Conservation (phyloP, 2,329 filamentous ascomycete genomes). For the Samsoniella hepiali region DNA sequence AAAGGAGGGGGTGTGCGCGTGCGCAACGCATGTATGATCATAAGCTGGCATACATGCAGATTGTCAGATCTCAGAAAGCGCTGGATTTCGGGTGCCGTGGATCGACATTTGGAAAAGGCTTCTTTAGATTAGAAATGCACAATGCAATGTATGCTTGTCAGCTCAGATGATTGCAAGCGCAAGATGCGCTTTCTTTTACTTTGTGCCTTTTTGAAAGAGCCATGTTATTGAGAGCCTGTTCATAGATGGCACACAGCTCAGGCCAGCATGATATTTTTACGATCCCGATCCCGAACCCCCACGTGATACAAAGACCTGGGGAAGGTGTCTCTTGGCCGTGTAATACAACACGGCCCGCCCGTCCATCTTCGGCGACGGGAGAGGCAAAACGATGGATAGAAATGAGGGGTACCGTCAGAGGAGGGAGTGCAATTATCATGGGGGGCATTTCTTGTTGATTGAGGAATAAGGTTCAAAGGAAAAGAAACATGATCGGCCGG, state of each 20-base stretch:
- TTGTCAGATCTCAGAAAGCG: slow-evolving; percentile 4
- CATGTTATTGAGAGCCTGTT: too few species aligned
- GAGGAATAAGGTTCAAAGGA: background rate
- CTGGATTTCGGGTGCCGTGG: background rate
- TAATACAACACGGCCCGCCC: background rate
- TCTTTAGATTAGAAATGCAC: background rate
- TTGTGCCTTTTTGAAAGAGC: too few species aligned
- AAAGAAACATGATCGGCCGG: background rate
- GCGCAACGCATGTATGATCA: background rate
- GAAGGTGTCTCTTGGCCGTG: background rate
- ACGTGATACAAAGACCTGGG: background rate
- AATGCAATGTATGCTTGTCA: background rate
- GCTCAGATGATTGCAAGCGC: too few species aligned
- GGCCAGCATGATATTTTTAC: too few species aligned
- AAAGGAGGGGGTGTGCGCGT: background rate
- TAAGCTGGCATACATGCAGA: background rate
- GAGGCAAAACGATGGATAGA: background rate
- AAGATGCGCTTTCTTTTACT: too few species aligned
- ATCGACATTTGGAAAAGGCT: background rate
- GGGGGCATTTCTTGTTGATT: background rate
- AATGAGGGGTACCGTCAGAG: background rate
- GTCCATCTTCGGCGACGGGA: background rate
- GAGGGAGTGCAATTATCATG: background rate
- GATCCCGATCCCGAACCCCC: background rate
- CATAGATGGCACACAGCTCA: too few species aligned